phyloP scores from a whole-genome alignment of 352 stramenopile species.

The Globisporangium sylvaticum region DNA sequence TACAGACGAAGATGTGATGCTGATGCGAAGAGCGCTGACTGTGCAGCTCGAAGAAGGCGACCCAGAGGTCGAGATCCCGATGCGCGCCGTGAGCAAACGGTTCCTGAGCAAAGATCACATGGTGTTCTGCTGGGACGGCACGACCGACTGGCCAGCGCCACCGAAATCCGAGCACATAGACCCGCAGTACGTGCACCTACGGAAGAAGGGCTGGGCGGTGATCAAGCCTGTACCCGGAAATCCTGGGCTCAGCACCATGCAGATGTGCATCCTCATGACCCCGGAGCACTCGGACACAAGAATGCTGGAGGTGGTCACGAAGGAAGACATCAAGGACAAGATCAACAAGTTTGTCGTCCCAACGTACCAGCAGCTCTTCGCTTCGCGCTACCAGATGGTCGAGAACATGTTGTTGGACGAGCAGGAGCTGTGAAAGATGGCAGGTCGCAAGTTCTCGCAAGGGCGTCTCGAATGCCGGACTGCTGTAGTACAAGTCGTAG shows the following conservation, averaged over 20 bases:
- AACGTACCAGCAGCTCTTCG: conserved; percentile 6
- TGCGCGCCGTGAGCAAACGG: conserved; percentile 8
- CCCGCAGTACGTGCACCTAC: neutral
- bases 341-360: conserved; percentile 10
- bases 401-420: conserved; percentile 17
- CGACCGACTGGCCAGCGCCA: neutral
- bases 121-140: too few species aligned
- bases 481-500: too few species aligned
- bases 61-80: neutral
- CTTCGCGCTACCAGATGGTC: conserved; percentile 12
- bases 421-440: too few species aligned
- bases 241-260: neutral
- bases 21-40: conserved; percentile 7
- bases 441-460: too few species aligned
- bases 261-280: conserved; percentile 2
- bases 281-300: conserved; percentile 7
- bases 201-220: conserved; percentile 9
- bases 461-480: too few species aligned
- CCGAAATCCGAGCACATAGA: neutral
- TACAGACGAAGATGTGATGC: conserved; percentile 6
- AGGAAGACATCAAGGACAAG: neutral
- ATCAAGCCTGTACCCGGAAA: neutral
- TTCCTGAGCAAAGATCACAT: conserved; percentile 11
- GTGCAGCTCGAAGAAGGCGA: neutral
- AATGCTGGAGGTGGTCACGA: neutral